Base-by-base conservation (phyloP, 2,329 filamentous ascomycete species). In the Venturia asperata region DNA sequence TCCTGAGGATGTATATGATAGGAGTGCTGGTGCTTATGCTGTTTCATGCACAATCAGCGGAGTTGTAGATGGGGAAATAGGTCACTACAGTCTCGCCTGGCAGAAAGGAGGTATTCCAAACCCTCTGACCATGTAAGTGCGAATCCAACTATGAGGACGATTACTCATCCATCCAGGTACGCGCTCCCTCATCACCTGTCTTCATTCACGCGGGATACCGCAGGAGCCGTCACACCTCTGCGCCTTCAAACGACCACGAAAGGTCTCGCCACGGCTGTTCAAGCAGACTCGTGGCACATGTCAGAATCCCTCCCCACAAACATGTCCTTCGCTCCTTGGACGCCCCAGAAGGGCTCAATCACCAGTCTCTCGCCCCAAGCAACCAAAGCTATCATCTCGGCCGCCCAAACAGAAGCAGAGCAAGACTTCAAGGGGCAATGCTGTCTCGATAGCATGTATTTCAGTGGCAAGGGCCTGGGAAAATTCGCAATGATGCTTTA, bases 391-490 rank as follows among this genome's bases (percentile, higher is more conserved):
- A 88, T 95, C 65, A 77, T 79, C 42, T 78, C 82, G 1, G 80
- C 87, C 13, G 89, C 91, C 1, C 79, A 82, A 21, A 82, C 81
- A 27, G 94, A 99, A 74, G 78, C 96, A 0, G 82, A 84, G 0
- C 87, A 94, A 75, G 83, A 92, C 72, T 90, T 97, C 75, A 75
- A 80, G 19, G 78, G 79, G 0, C 87, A 94, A 71, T 85, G 86
- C 6, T 85, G 94, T 68, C 79, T 90, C 42, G 84, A 93, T 73
- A 96, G 91, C 47, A 92, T 96, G 86, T 97, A 97, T 76, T 97
- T 88, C 75, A 90, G 89, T 70, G 94, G 94, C 70, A 97, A 81
- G 68, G 72, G 74, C 0, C 68, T 77, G 1, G 70, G 72, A 1
- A 74, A 71, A 64, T 67, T 80, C 62, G 79, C 80, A 0, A 75